phyloP scores from a whole-genome alignment of 306 rosid species.

The Corylus heterophylla region DNA sequence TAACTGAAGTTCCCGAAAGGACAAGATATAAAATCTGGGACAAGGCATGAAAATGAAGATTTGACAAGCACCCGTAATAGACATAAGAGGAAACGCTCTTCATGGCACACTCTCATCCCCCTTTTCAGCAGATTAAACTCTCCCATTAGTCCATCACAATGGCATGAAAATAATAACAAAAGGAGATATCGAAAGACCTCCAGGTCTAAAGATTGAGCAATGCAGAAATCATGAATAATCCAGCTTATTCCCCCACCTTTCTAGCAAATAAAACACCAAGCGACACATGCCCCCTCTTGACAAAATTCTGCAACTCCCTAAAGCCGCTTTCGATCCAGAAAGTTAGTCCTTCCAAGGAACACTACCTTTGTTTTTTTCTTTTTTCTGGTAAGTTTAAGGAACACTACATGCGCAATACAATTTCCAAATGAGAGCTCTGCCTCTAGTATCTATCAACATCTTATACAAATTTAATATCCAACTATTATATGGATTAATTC shows the following conservation, averaged over 20 bases:
- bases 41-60: background rate
- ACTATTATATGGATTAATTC: slow-evolving; percentile 1
- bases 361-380: no score
- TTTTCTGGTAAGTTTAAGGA: background rate
- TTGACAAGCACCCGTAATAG: background rate
- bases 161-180: background rate
- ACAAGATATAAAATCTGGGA: background rate
- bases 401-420: slow-evolving; percentile 6
- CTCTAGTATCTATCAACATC: slow-evolving; percentile 9
- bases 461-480: slow-evolving; percentile 17
- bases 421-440: slow-evolving; percentile 2
- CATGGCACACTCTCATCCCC: background rate
- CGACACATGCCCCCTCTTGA: background rate
- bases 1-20: background rate
- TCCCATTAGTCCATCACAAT: background rate
- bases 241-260: slow-evolving; percentile 20
- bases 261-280: slow-evolving; percentile 26
- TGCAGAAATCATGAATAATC: background rate
- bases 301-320: background rate
- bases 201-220: background rate
- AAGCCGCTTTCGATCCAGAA: background rate
- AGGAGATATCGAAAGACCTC: background rate
- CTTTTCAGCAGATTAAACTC: background rate
- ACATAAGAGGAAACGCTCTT: background rate
- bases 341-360: no score